Evolutionary conservation across 2,329 filamentous ascomycete genomes (phyloP).

Genomic region (Penicillium digitatum): DNA sequence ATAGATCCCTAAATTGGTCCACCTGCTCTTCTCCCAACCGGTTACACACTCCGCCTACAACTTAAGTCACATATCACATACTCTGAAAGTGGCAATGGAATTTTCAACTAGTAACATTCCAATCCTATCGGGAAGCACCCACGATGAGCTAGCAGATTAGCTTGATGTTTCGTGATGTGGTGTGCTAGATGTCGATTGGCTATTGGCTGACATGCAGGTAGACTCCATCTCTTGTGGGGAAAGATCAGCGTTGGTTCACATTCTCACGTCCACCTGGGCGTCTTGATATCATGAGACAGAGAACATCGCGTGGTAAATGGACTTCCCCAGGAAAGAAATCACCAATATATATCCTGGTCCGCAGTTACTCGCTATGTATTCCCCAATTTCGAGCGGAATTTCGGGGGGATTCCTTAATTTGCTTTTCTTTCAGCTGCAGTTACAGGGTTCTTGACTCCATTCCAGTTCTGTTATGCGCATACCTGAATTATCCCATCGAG

Average conservation of each 20-base stretch:
- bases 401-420: conserved; percentile 11
- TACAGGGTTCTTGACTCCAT: background rate
- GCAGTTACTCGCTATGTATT: conserved; percentile 17
- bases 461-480: conserved; percentile 13
- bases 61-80: conserved; percentile 24
- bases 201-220: conserved; percentile 6
- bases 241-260: conserved; percentile 19
- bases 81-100: conserved; percentile 12
- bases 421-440: background rate
- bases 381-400: conserved; percentile 20
- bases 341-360: conserved; percentile 5
- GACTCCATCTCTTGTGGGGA: conserved; percentile 10
- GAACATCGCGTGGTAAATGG: conserved; percentile 7
- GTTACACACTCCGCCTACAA: conserved; percentile 16
- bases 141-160: conserved; percentile 5
- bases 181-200: conserved; percentile 5
- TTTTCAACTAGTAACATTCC: conserved; percentile 23
- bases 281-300: conserved; percentile 19
- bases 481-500: conserved; percentile 4
- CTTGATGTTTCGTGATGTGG: conserved; percentile 4
- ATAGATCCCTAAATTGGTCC: background rate
- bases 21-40: background rate
- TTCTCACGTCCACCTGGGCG: conserved; percentile 7
- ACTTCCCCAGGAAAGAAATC: conserved; percentile 1
- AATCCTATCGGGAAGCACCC: conserved; percentile 11